Evolutionary conservation across 2,329 filamentous ascomycete genomes (phyloP).

Genomic region (Exophiala sp.): DNA sequence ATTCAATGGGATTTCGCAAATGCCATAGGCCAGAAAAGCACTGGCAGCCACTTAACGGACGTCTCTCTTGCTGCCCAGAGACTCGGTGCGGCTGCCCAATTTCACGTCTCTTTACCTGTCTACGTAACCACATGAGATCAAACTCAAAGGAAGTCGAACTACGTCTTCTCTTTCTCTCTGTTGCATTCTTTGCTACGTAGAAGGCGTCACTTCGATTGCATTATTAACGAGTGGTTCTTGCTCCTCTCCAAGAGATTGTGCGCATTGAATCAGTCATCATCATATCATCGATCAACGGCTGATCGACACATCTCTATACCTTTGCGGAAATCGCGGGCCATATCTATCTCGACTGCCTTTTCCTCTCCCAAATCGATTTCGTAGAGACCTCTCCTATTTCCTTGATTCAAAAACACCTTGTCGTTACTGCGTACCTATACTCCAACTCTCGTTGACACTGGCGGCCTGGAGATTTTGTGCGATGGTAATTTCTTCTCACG

Average conservation of each 20-base stretch:
- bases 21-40: not conserved
- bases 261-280: not conserved
- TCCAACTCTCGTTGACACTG: not conserved
- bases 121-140: not conserved
- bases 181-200: not conserved
- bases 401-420: not conserved
- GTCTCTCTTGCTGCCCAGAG: not conserved
- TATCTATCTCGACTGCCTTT: not conserved
- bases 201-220: not conserved
- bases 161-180: not conserved
- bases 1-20: not conserved
- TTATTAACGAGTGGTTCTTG: not conserved
- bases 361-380: not conserved
- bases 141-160: not conserved
- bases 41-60: not conserved
- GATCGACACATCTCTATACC: slow-evolving; percentile 1
- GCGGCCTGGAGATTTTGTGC: not conserved
- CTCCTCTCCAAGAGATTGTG: no score
- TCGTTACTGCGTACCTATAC: not conserved
- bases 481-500: not conserved
- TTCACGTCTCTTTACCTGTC: not conserved
- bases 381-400: not conserved
- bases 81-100: not conserved
- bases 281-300: not conserved
- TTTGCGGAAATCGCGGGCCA: not conserved